Evolutionary conservation across 2,329 filamentous ascomycete species (phyloP).

Genomic region (Diaporthe capsici): DNA sequence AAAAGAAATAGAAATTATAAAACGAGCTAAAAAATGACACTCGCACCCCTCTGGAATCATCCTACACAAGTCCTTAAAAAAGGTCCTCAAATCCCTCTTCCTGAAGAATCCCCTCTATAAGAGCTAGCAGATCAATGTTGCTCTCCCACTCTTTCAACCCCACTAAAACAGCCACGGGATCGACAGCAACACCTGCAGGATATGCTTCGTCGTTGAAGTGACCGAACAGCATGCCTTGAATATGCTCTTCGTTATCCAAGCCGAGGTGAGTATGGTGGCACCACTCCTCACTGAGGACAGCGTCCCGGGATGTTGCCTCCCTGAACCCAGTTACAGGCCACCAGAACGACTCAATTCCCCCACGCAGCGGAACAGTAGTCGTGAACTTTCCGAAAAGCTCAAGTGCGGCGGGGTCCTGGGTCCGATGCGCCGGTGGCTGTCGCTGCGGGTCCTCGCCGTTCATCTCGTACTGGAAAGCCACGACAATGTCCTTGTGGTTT

Average conservation of each 20-base stretch:
- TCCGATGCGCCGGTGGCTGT: not conserved
- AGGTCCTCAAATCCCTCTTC: not conserved
- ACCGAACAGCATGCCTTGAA: not conserved
- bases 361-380: not conserved
- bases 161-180: not conserved
- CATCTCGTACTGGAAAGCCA: conserved; percentile 18
- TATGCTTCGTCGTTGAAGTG: not conserved
- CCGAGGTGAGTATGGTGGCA: not conserved
- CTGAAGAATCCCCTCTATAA: not conserved
- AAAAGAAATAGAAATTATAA: too few relatives aligned
- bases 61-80: too few relatives aligned
- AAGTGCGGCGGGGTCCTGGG: not conserved
- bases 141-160: not conserved
- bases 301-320: not conserved
- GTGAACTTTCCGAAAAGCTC: not conserved
- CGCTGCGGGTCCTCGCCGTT: not conserved
- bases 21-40: not conserved
- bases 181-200: not conserved
- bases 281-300: not conserved
- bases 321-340: not conserved
- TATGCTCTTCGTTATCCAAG: not conserved
- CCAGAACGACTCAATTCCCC: not conserved
- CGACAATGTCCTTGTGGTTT: not conserved
- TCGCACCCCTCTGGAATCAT: too few relatives aligned
- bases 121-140: not conserved